phyloP scores from a whole-genome alignment of 164 flowering plant genomes.

The Platanus orientalis region DNA sequence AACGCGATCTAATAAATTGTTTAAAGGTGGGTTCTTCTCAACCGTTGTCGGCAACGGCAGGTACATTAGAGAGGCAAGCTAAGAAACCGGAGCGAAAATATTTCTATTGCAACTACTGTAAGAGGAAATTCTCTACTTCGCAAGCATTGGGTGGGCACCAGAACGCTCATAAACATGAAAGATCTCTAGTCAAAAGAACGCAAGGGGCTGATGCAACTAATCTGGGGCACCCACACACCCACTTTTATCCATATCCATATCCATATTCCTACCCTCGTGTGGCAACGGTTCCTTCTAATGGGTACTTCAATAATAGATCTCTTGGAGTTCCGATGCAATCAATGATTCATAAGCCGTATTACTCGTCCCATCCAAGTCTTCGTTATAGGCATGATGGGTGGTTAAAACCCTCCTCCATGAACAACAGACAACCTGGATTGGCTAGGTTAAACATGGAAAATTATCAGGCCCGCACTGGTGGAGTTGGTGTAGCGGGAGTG shows the following conservation, averaged over 20 bases:
- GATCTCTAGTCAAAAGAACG: slow-evolving; percentile 22
- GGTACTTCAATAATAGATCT: slow-evolving; percentile 11
- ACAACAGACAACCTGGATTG: background rate
- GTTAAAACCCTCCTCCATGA: slow-evolving; percentile 1
- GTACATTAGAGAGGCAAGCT: background rate
- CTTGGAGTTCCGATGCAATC: slow-evolving; percentile 22
- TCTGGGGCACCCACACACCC: slow-evolving; percentile 16
- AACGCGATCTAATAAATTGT: no score
- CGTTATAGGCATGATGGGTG: slow-evolving; percentile 8
- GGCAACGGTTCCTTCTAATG: slow-evolving; percentile 5
- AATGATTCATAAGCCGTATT: slow-evolving; percentile 19
- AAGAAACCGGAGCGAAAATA: slow-evolving; percentile 10
- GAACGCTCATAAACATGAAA: slow-evolving; percentile 37
- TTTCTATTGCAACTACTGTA: slow-evolving; percentile 38
- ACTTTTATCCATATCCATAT: no score
- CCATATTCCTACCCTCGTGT: slow-evolving; percentile 10
- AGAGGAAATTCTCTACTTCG: slow-evolving; percentile 31
- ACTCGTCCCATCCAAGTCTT: background rate
- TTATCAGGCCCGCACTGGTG: background rate
- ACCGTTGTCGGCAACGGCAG: no score
- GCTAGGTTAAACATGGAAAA: slow-evolving; percentile 2
- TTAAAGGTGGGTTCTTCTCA: no score
- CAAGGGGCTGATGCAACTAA: slow-evolving; percentile 15
- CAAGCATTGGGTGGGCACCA: slow-evolving; percentile 48
- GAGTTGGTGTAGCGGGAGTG: no score